Conservation (phyloP, 495 filamentous ascomycete species). For the Penicillium turbatum region DNA sequence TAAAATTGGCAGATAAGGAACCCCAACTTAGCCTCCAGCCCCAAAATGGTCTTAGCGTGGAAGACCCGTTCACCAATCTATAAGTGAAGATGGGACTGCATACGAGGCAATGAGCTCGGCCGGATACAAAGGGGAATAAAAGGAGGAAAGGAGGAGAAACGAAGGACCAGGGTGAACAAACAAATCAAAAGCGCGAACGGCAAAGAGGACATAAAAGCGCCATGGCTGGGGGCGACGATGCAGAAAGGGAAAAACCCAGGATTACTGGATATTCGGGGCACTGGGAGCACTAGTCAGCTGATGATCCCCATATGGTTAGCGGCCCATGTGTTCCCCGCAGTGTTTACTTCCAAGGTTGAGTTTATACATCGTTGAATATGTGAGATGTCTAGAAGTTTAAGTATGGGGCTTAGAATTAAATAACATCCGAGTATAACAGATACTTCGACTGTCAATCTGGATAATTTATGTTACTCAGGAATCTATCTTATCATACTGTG, state of each 20-base stretch:
- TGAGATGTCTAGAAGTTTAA: neutral
- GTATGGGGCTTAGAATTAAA: neutral
- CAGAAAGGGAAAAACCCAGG: neutral
- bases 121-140: neutral
- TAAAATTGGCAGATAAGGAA: constrained; percentile 17
- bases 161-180: neutral
- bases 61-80: constrained; percentile 20
- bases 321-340: constrained; percentile 8
- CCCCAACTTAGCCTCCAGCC: constrained; percentile 24
- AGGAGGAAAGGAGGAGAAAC: neutral
- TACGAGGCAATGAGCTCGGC: neutral
- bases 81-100: constrained; percentile 12
- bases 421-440: neutral
- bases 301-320: constrained; percentile 1
- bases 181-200: neutral
- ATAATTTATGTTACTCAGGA: too few relatives aligned
- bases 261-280: neutral
- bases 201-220: neutral
- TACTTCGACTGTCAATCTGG: neutral
- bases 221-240: constrained; percentile 4
- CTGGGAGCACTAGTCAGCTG: constrained; percentile 2
- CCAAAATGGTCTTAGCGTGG: constrained; percentile 23
- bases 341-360: constrained; percentile 10
- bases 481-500: neutral
- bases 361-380: constrained; percentile 1